Base-by-base conservation (phyloP, 805 yeast genomes). In the Cephaloascus fragrans region DNA sequence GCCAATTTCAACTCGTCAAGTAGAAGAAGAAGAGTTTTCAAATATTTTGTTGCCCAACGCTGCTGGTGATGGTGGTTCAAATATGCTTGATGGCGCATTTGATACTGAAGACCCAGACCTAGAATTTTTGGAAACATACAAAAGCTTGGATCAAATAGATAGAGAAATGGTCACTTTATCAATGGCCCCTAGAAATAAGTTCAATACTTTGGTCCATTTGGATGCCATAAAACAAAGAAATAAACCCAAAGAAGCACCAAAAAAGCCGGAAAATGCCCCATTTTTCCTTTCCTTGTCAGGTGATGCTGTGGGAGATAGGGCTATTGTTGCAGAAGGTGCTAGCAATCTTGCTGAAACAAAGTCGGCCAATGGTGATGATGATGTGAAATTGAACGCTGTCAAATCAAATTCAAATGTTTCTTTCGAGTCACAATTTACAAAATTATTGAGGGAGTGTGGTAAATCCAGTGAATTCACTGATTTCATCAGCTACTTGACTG, bases 181-280 rank as follows among this genome's bases (percentile, higher is more conserved):
- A 1, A 47, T 76, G 26, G 82, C 83, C 4, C 86, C 97, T 19
- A 74, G 90, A 50, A 72, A 71, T 41, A 88, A 86, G 53, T 81
- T 84, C 67, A 77, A 73, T 44, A 87, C 95, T 2, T 62, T 93
- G 34, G 57, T 85, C 35, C 80, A 93, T 55, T 61, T 93, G 47
- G 97, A 93, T 49, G 73, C 79, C 4, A 90, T 93, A 48, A 86
- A 78, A 52, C 75, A 73, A 55, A 75, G 98, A 52, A 88, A 87
- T 55, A 90, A 86, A 59, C 97, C 98, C 18, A 78, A 67, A 38
- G 96, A 87, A 55, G 83, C 90, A 1, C 84, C 93, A 26, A 85
- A 84, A 65, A 84, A 80, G 47, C 86, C 96, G 2, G 83, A 83
- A 47, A 72, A 77, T 44, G 77, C 85, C 1, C 83, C 85, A 17